phyloP scores from a whole-genome alignment of 179 eudicot species.

The Sideroxylon spinosum region DNA sequence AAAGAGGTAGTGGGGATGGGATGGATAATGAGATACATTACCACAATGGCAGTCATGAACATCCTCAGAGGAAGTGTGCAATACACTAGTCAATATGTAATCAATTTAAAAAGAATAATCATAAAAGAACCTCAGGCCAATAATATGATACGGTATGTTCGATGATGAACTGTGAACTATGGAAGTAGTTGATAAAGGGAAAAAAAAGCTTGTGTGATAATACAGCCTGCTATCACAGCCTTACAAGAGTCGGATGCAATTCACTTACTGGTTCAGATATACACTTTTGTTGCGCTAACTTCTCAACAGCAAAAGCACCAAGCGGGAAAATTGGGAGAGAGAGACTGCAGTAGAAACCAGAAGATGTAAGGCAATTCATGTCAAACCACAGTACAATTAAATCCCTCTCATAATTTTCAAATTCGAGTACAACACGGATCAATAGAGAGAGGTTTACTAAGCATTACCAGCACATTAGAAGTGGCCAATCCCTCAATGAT shows the following conservation, averaged over 20 bases:
- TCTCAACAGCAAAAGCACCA: constrained; percentile 74
- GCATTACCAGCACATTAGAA: constrained; percentile 89
- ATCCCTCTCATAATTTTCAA: background rate
- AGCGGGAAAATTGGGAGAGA: constrained; percentile 67
- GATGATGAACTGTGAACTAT: background rate
- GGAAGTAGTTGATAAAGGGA: background rate
- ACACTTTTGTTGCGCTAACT: constrained; percentile 46
- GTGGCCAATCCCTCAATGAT: constrained; percentile 94
- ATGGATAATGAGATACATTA: background rate
- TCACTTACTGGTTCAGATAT: constrained; percentile 69
- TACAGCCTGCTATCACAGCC: background rate
- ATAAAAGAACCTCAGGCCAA: constrained; percentile 2
- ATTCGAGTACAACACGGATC: background rate
- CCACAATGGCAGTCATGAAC: too few species aligned
- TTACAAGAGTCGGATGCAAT: background rate
- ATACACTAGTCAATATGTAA: background rate
- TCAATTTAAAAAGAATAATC: background rate
- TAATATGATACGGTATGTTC: background rate
- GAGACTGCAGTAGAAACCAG: constrained; percentile 45
- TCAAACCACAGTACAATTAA: constrained; percentile 11
- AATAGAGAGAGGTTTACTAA: background rate
- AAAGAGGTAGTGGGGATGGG: background rate
- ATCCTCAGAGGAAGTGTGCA: background rate
- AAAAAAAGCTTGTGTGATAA: background rate
- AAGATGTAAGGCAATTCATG: constrained; percentile 8